Evolutionary conservation across 2,329 filamentous ascomycete genomes (phyloP).

Genomic region (Exophiala bonariae): DNA sequence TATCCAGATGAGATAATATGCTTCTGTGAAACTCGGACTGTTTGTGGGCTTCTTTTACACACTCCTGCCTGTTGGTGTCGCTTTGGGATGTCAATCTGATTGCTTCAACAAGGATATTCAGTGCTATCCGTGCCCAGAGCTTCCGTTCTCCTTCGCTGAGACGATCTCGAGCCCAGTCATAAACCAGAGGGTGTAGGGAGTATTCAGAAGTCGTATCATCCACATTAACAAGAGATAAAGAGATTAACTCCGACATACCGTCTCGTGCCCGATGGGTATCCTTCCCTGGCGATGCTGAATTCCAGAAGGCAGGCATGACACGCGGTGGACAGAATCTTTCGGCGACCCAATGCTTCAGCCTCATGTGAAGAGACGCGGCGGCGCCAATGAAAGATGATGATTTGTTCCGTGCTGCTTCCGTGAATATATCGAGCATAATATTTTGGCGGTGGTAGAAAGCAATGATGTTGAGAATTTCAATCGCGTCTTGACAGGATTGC

Average conservation of each 20-base stretch:
- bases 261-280: conserved; percentile 5
- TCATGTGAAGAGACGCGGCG: no score
- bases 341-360: no score
- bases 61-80: no score
- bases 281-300: no score
- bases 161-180: conserved; percentile 12
- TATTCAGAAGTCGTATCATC: conserved; percentile 4
- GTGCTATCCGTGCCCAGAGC: conserved; percentile 3
- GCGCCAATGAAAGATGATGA: no score
- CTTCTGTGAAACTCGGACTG: conserved; percentile 3
- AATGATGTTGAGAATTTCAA: conserved; percentile 25
- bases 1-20: conserved; percentile 11
- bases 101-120: conserved; percentile 2
- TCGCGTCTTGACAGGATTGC: conserved; percentile 15
- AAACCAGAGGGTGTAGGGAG: conserved; percentile 16
- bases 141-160: not conserved
- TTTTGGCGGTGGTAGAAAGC: conserved; percentile 20
- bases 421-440: conserved; percentile 17
- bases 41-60: not conserved
- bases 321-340: no score
- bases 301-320: no score
- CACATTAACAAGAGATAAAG: conserved; percentile 8
- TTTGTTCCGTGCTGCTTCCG: conserved; percentile 8
- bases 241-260: conserved; percentile 6
- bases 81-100: conserved; percentile 2